Conservation (phyloP, 2,329 filamentous ascomycete genomes). For the Chalara sp. region DNA sequence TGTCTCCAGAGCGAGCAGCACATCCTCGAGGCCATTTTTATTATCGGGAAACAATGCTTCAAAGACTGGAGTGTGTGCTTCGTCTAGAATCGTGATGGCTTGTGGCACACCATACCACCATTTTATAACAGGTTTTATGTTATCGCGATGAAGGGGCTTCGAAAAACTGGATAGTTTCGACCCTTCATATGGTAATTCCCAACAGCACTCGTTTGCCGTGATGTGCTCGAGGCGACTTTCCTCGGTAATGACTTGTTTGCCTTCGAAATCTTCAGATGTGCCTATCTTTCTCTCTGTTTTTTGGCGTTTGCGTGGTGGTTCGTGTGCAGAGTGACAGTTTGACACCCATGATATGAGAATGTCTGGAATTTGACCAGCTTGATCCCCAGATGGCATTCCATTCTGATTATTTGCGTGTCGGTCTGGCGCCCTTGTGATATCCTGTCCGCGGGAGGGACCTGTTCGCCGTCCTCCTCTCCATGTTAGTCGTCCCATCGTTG, state of each 20-base stretch:
- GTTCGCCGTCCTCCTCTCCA: too few species aligned
- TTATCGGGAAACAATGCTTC: conserved; percentile 11
- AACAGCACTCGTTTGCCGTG: conserved; percentile 17
- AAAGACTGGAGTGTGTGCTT: conserved; percentile 11
- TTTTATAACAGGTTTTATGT: conserved; percentile 13
- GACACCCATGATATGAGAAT: too few species aligned
- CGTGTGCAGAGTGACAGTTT: not conserved
- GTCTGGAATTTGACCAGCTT: too few species aligned
- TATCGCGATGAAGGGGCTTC: conserved; percentile 12
- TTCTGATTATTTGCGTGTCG: too few species aligned
- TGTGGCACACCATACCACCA: conserved; percentile 6
- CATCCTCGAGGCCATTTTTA: conserved; percentile 12
- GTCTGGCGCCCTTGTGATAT: too few species aligned
- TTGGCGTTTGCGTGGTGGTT: conserved; percentile 19
- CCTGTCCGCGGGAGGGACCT: too few species aligned
- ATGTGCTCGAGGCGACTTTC: conserved; percentile 15
- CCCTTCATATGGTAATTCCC: conserved; percentile 16
- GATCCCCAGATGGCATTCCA: too few species aligned
- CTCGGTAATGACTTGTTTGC: not conserved
- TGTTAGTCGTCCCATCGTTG: too few species aligned
- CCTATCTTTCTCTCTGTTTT: conserved; percentile 8
- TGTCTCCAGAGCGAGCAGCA: conserved; percentile 17
- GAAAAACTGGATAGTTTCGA: conserved; percentile 12
- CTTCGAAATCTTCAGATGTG: not conserved
- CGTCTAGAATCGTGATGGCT: conserved; percentile 18